Evolutionary conservation across 2,329 filamentous ascomycete species (phyloP).

Genomic region (Ascochyta lentis): DNA sequence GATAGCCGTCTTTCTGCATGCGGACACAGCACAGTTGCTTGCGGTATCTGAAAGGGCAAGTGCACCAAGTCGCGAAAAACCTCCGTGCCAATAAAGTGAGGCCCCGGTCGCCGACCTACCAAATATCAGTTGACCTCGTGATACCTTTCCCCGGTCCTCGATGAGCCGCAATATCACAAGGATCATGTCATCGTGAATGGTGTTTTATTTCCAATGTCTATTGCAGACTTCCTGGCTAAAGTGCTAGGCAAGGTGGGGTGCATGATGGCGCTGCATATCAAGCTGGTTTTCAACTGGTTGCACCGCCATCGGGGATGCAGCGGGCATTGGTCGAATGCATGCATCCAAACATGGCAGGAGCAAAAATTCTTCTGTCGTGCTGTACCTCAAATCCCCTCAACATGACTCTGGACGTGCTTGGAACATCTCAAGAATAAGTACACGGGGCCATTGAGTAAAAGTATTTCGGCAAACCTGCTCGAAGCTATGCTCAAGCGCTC

Average conservation of each 20-base stretch:
- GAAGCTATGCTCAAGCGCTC: background rate
- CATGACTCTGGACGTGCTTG: constrained; percentile 10
- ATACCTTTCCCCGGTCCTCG: constrained; percentile 1
- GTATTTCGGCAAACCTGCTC: background rate
- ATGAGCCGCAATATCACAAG: constrained; percentile 12
- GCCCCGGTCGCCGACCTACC: constrained; percentile 37
- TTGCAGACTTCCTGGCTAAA: background rate
- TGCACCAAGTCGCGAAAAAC: constrained; percentile 9
- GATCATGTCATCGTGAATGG: background rate
- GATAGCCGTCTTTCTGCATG: constrained; percentile 18
- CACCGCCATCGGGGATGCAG: constrained; percentile 9
- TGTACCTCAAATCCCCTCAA: background rate
- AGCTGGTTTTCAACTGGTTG: constrained; percentile 4
- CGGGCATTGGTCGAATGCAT: constrained; percentile 14
- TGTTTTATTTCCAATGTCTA: constrained; percentile 2
- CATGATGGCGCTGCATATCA: constrained; percentile 5
- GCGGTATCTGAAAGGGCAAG: constrained; percentile 2
- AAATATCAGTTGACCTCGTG: constrained; percentile 20
- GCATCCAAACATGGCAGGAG: constrained; percentile 12
- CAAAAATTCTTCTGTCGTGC: constrained; percentile 2
- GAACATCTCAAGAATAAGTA: background rate
- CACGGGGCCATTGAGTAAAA: background rate
- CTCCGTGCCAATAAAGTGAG: constrained; percentile 36
- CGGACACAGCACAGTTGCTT: constrained; percentile 10
- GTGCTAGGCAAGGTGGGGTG: constrained; percentile 12